Base-by-base conservation (phyloP, 2,329 filamentous ascomycete species). In the Huntiella savannae region DNA sequence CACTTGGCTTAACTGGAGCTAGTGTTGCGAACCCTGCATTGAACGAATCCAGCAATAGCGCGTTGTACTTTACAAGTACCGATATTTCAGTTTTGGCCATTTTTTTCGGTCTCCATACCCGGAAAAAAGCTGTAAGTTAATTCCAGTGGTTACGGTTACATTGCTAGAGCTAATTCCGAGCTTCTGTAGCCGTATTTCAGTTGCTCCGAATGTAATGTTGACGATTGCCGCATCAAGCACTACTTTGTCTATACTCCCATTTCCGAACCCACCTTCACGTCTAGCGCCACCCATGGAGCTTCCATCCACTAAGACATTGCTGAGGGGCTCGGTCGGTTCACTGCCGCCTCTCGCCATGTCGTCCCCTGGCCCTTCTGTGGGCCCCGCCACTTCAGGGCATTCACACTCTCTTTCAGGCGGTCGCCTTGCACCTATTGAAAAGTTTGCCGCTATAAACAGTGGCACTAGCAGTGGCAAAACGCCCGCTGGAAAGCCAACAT, bases 361-460 rank as follows among this genome's bases (percentile, higher is more conserved):
- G 33, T 36, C 35, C 32, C 19, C 28, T 37, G 19, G 32, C 6
- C 35, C 34, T 46, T 44, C 44, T 47, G 48, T 35, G n/a, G 19
- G 37, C 41, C 16, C 12, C 13, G 32, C 32, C 8, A 22, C 40
- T 45, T 40, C 44, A 47, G 44, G 44, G 28, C 40, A 35, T 40
- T 19, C 8, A 4, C 12, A 17, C 34, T 43, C 44, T 11, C 5
- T 37, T 44, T 37, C 41, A 49, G 48, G 33, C 16, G 33, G 32
- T 39, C 40, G 34, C 12, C 19, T 35, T 7, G 40, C 34, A n/a
- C n/a, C 15, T 37, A 15, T 28, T 15, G 44, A 49, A 49, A 49
- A 49, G 40, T 49, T 49, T 49, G 48, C 48, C 44, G 46, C 48
- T 47, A 5, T 33, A 5, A 47, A 43, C 43, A 45, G 40, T 10